Base-by-base conservation (phyloP, 352 stramenopile genomes). In the Pythium plurisporium region DNA sequence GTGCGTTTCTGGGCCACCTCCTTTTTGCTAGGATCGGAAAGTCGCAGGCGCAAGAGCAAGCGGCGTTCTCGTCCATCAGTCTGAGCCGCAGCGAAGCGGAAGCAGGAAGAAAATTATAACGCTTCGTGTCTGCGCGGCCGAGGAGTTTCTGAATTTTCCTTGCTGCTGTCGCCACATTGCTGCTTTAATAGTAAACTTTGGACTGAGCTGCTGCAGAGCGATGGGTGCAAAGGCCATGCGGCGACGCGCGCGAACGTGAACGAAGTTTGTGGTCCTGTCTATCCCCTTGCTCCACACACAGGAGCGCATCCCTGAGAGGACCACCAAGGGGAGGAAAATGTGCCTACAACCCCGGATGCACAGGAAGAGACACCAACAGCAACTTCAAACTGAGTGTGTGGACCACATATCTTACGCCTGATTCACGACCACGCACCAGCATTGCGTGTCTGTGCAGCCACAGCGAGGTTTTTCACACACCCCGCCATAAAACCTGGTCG, bases 361-460 rank as follows among this genome's bases (percentile, higher is more conserved):
- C 51, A 49, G 38, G 38, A 59, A 59, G 37, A 36, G 51, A 41
- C 27, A 50, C 51, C n/a, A n/a, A 43, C 19, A 22, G 51, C 51
- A 59, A 59, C 51, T 59, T 59, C 51, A 57, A 59, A 50, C 14
- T 30, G 25, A 22, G 9, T 29, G 25, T 55, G 54, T 62, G 54
- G 54, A 47, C 43, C 54, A 62, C 54, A 42, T 62, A 54, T 38
- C 34, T 60, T 29, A 60, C 53, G 22, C 29, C 26, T 53, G 41
- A 55, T 54, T 48, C 33, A 40, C 22, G 19, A 54, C 54, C 43
- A 51, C 51, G 41, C 29, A 40, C 40, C 41, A 5, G 17, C 14
- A 5, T 14, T 29, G 54, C 54, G 19, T 54, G 14, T 55, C 54
- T 29, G 20, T 55, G 54, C 44, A 26, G 19, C 53, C 1, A n/a